Conservation (phyloP, 2,329 filamentous ascomycete species). For the Dothistroma pini region DNA sequence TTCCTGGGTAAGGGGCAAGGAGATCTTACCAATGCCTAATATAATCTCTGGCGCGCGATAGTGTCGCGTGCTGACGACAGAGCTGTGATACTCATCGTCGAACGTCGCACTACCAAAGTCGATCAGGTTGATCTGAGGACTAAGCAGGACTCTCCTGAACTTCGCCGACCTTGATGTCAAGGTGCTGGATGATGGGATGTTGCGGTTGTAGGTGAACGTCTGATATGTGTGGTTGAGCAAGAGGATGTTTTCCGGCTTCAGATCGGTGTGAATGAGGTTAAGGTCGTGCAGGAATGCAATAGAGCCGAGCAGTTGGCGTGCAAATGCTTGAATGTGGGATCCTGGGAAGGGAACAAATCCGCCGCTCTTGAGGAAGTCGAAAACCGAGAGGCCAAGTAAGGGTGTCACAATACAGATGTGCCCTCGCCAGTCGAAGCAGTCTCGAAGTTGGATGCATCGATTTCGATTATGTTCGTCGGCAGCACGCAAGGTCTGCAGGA, state of each 20-base stretch:
- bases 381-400: slow-evolving; percentile 87
- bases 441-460: slow-evolving; percentile 91
- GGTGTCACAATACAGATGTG: slow-evolving; percentile 87
- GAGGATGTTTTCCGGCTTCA: slow-evolving; percentile 66
- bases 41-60: slow-evolving; percentile 67
- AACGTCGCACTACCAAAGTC: slow-evolving; percentile 67
- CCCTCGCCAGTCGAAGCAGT: slow-evolving; percentile 95
- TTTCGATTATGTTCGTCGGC: slow-evolving; percentile 93
- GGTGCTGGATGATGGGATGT: slow-evolving; percentile 61
- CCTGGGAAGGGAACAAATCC: slow-evolving; percentile 95
- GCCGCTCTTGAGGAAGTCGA: slow-evolving; percentile 96
- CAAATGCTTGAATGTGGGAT: slow-evolving; percentile 97
- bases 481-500: slow-evolving; percentile 83
- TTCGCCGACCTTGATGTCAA: slow-evolving; percentile 55
- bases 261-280: slow-evolving; percentile 88
- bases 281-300: slow-evolving; percentile 97
- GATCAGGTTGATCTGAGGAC: slow-evolving; percentile 64
- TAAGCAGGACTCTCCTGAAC: slow-evolving; percentile 60
- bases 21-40: slow-evolving; percentile 51
- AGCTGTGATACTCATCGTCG: slow-evolving; percentile 65
- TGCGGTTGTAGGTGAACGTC: slow-evolving; percentile 66
- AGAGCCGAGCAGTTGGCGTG: slow-evolving; percentile 92
- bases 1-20: neutral
- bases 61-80: slow-evolving; percentile 63
- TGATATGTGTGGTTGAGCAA: slow-evolving; percentile 63